A percentile compares a stretch with the other conserved stretches of the same genome.
Evolutionary conservation across 345 rosid species (phyloP).

Genomic region (Acer campestre): DNA sequence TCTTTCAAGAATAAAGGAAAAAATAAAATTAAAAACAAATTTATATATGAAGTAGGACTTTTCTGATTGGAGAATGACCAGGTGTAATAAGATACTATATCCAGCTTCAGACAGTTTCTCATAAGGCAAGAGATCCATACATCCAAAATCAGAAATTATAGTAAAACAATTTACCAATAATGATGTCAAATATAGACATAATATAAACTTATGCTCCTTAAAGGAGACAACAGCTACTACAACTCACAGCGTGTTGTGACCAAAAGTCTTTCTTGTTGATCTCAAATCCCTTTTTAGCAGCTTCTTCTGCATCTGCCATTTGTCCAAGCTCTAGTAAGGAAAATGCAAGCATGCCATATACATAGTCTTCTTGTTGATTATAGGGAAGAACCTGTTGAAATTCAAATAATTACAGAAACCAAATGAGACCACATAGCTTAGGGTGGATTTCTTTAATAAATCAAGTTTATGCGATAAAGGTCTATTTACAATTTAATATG

Average conservation of each 20-base stretch:
- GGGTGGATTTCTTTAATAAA: not conserved
- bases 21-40: too few species aligned
- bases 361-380: conserved; percentile 68
- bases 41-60: too few species aligned
- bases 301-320: too few species aligned
- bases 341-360: too few species aligned
- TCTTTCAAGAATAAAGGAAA: too few species aligned
- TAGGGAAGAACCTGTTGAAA: conserved; percentile 59
- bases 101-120: not conserved
- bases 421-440: not conserved
- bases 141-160: not conserved
- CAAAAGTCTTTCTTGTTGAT: too few species aligned
- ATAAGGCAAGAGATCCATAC: not conserved
- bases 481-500: not conserved
- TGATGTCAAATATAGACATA: not conserved
- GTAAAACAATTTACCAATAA: conserved; percentile 1
- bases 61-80: conserved; percentile 51
- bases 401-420: conserved; percentile 13
- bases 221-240: too few species aligned
- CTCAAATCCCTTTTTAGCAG: too few species aligned
- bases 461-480: not conserved
- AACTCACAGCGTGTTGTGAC: too few species aligned
- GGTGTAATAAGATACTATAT: not conserved
- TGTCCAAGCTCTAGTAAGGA: too few species aligned
- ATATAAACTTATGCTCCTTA: too few species aligned